Conservation (phyloP, 352 stramenopile species). For the Phytophthora tentaculata region DNA sequence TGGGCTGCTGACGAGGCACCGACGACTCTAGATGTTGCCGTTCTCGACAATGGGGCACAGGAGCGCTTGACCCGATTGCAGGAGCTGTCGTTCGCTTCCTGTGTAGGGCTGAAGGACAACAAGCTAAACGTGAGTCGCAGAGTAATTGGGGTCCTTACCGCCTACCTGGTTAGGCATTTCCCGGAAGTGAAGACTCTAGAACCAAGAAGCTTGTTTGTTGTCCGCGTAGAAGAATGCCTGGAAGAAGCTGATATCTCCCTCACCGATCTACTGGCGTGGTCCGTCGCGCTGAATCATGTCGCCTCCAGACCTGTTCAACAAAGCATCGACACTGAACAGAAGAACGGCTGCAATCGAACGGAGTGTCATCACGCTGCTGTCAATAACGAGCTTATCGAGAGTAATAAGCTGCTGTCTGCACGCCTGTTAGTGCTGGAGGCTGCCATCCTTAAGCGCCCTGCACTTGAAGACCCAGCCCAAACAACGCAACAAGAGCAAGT, state of each 20-base stretch:
- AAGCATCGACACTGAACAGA: neutral
- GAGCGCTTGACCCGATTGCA: slow-evolving; percentile 4
- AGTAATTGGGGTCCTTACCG: slow-evolving; percentile 13
- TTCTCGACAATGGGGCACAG: slow-evolving; percentile 6
- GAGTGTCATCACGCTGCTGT: neutral
- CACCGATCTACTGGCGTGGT: slow-evolving; percentile 7
- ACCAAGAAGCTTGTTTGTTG: slow-evolving; percentile 6
- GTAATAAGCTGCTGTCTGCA: neutral
- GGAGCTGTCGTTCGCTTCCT: slow-evolving; percentile 8
- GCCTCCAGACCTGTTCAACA: neutral
- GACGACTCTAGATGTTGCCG: neutral
- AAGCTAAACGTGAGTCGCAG: slow-evolving; percentile 20
- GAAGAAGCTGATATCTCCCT: neutral
- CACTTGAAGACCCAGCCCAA: neutral
- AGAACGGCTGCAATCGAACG: neutral
- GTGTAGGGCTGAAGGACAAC: neutral
- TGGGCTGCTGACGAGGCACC: slow-evolving; percentile 6
- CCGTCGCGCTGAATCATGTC: neutral
- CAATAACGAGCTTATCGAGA: slow-evolving; percentile 2
- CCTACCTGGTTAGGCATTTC: slow-evolving; percentile 16
- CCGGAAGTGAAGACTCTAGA: slow-evolving; percentile 10
- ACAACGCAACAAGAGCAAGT: neutral
- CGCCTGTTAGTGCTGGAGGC: neutral
- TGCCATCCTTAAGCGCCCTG: neutral
- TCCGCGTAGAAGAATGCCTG: slow-evolving; percentile 10